Evolutionary conservation across 2,329 filamentous ascomycete genomes (phyloP).

Genomic region (Pleomassaria siparia): DNA sequence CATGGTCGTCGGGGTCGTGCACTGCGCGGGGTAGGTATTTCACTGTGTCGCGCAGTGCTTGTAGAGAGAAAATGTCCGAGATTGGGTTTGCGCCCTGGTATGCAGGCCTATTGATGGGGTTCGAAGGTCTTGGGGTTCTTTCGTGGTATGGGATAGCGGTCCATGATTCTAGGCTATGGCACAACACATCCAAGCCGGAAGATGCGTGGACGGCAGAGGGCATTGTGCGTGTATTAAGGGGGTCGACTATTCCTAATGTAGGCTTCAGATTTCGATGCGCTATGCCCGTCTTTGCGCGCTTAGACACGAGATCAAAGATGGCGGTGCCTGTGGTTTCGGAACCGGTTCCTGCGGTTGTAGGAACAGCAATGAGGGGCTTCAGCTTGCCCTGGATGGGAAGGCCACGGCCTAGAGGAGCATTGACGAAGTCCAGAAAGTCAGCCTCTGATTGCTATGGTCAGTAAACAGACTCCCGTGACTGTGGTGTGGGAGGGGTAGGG

Average conservation of each 20-base stretch:
- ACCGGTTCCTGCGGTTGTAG: constrained; percentile 83
- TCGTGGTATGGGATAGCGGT: constrained; percentile 94
- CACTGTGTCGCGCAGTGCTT: constrained; percentile 78
- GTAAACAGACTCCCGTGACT: background rate
- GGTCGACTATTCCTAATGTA: constrained; percentile 82
- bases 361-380: constrained; percentile 77
- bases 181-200: constrained; percentile 91
- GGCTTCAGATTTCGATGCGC: constrained; percentile 95
- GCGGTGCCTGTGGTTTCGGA: constrained; percentile 97
- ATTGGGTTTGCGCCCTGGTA: constrained; percentile 99
- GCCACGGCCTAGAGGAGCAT: constrained; percentile 87
- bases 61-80: constrained; percentile 92
- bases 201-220: constrained; percentile 88
- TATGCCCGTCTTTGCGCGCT: constrained; percentile 91
- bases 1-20: constrained; percentile 82
- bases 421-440: constrained; percentile 96
- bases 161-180: constrained; percentile 94
- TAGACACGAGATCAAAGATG: constrained; percentile 91
- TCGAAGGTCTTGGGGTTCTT: constrained; percentile 77
- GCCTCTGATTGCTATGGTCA: constrained; percentile 58
- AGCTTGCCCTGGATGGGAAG: constrained; percentile 70
- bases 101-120: constrained; percentile 87
- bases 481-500: background rate
- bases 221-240: constrained; percentile 95
- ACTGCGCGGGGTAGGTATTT: constrained; percentile 91